Evolutionary conservation across 148 eudicot genomes (phyloP).

Genomic region (Rhododendron henanense): DNA sequence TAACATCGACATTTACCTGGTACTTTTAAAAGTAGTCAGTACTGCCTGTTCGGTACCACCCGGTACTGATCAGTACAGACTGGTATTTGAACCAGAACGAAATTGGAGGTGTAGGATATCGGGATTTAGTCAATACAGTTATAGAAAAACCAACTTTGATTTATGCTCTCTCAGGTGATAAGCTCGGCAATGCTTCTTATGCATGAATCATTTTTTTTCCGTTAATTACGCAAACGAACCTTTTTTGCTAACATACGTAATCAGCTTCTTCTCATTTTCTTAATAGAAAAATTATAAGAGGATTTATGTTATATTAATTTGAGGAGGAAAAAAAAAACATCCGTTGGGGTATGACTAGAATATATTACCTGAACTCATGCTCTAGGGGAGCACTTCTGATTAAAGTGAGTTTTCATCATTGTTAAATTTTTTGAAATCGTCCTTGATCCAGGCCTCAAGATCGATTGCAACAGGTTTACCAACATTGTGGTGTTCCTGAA

Average conservation of each 20-base stretch:
- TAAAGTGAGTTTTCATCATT: neutral
- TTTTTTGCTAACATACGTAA: neutral
- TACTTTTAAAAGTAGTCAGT: too few species aligned
- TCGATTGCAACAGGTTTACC: neutral
- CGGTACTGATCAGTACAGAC: too few species aligned
- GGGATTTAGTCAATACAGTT: neutral
- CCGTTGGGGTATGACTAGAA: neutral
- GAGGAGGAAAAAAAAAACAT: neutral
- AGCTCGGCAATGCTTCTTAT: neutral
- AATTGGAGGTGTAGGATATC: too few species aligned
- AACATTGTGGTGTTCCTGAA: neutral
- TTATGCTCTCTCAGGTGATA: neutral
- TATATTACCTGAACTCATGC: neutral
- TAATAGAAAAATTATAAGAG: neutral
- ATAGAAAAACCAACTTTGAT: neutral
- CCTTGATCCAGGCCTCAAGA: neutral
- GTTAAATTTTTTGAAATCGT: neutral
- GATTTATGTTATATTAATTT: neutral
- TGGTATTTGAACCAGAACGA: too few species aligned
- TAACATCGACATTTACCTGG: too few species aligned
- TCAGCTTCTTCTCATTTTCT: neutral
- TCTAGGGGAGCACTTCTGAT: neutral
- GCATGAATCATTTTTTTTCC: neutral
- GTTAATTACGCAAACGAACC: neutral
- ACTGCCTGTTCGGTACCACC: too few species aligned